These are phyloP conservation scores for Poa pratensis DNA, from an alignment of 176 grass and related monocot species.

Conservation along the genomic window DNA sequence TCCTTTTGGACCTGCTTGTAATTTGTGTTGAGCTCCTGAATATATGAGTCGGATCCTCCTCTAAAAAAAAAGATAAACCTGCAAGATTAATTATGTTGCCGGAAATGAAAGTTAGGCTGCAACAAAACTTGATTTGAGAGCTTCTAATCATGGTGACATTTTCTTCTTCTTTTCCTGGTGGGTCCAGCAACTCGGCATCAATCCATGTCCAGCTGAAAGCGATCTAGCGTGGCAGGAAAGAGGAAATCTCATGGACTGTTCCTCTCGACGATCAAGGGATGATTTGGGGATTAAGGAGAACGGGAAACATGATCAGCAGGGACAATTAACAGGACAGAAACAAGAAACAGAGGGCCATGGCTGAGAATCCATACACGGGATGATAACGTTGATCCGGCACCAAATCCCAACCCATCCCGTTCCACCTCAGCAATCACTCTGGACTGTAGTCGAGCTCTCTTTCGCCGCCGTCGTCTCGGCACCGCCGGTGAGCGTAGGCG, in stretches of 20 bases:
- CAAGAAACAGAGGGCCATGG: not conserved
- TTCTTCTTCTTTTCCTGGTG: not conserved
- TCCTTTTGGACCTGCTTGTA: too few species aligned
- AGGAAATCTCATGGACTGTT: not conserved
- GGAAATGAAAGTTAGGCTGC: not conserved
- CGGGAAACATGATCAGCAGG: not conserved
- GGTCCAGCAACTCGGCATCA: slow-evolving; percentile 4
- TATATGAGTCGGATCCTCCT: too few species aligned
- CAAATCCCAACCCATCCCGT: slow-evolving; percentile 12
- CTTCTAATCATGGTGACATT: not conserved
- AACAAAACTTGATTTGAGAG: not conserved
- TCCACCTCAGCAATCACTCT: slow-evolving; percentile 2
- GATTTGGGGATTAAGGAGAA: not conserved
- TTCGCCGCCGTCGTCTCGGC: not conserved
- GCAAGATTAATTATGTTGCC: too few species aligned
- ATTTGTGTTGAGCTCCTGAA: too few species aligned
- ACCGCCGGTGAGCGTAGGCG: slow-evolving; percentile 31
- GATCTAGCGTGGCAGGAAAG: not conserved
- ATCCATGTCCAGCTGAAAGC: slow-evolving; percentile 14
- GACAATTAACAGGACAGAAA: slow-evolving; percentile 1
- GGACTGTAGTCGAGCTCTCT: slow-evolving; percentile 4
- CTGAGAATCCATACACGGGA: not conserved
- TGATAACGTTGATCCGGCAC: slow-evolving; percentile 43
- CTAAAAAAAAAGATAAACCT: too few species aligned
- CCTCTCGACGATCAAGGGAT: not conserved